Evolutionary conservation across 768 basidiomycete genomes (phyloP).

Genomic region (Lactarius evosmus): DNA sequence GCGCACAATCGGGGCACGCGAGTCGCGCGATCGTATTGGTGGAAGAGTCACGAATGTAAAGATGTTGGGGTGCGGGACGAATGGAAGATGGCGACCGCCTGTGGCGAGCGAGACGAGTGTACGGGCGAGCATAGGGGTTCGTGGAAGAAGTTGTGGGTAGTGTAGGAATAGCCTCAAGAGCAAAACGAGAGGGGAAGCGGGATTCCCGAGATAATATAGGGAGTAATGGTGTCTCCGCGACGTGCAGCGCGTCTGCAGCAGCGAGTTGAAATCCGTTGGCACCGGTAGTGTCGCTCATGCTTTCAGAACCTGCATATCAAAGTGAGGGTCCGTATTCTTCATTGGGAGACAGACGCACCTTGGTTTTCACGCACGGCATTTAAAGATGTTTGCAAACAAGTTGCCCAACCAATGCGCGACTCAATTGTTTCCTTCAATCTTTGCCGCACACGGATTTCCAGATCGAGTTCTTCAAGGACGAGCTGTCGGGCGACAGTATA

Average conservation of each 20-base stretch:
- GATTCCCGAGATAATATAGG: slow-evolving; percentile 38
- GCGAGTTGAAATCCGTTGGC: slow-evolving; percentile 38
- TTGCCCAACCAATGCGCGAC: slow-evolving; percentile 48
- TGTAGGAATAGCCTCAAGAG: slow-evolving; percentile 30
- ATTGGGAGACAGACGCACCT: slow-evolving; percentile 3
- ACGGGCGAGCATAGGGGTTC: slow-evolving; percentile 30
- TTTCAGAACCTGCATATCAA: not conserved
- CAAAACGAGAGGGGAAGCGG: slow-evolving; percentile 25
- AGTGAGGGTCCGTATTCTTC: not conserved
- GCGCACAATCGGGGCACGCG: slow-evolving; percentile 43
- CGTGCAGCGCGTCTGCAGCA: slow-evolving; percentile 43
- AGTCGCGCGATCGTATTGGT: slow-evolving; percentile 39
- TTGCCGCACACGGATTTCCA: slow-evolving; percentile 44
- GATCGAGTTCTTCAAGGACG: slow-evolving; percentile 41
- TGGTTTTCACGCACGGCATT: slow-evolving; percentile 19
- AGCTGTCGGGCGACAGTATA: slow-evolving; percentile 28
- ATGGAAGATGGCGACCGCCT: slow-evolving; percentile 29
- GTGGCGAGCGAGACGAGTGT: slow-evolving; percentile 31
- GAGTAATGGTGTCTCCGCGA: slow-evolving; percentile 40
- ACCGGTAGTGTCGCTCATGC: not conserved
- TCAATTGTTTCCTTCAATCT: slow-evolving; percentile 42
- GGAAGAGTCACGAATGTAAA: slow-evolving; percentile 41
- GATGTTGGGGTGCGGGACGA: slow-evolving; percentile 27
- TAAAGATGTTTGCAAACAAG: slow-evolving; percentile 39
- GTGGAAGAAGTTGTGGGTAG: slow-evolving; percentile 26